A percentile compares a stretch with the other conserved stretches of the same genome.
Conservation (phyloP, 148 eudicot species). For the Chenopodium quinoa region DNA sequence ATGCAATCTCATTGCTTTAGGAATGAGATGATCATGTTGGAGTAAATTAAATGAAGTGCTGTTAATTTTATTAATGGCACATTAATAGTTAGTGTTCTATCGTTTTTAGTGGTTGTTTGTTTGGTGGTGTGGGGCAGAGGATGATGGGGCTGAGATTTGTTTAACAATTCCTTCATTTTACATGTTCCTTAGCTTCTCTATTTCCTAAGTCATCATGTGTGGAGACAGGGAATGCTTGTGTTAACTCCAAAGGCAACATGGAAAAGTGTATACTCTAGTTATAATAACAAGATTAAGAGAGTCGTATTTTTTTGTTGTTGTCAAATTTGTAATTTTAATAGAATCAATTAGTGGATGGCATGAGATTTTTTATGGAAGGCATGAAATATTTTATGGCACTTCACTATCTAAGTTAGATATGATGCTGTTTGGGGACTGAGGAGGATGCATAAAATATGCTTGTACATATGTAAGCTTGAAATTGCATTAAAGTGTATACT, state of each 20-base stretch:
- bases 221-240: not conserved
- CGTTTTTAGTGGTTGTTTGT: no score
- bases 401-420: no score
- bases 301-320: not conserved
- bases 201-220: not conserved
- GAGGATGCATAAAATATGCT: not conserved
- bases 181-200: not conserved
- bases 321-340: not conserved
- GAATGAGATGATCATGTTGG: not conserved
- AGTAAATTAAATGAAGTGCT: not conserved
- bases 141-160: not conserved
- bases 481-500: no score
- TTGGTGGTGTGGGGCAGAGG: not conserved
- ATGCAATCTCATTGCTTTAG: not conserved
- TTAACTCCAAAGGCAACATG: not conserved
- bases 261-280: not conserved
- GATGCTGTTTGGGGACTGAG: no score
- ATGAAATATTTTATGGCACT: no score
- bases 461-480: not conserved
- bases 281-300: no score
- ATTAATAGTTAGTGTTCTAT: no score
- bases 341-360: not conserved
- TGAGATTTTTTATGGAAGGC: not conserved
- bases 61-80: no score
- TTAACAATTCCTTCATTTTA: not conserved